Evolutionary conservation across 2,329 filamentous ascomycete genomes (phyloP).

Genomic region (Penicillium frequentans): DNA sequence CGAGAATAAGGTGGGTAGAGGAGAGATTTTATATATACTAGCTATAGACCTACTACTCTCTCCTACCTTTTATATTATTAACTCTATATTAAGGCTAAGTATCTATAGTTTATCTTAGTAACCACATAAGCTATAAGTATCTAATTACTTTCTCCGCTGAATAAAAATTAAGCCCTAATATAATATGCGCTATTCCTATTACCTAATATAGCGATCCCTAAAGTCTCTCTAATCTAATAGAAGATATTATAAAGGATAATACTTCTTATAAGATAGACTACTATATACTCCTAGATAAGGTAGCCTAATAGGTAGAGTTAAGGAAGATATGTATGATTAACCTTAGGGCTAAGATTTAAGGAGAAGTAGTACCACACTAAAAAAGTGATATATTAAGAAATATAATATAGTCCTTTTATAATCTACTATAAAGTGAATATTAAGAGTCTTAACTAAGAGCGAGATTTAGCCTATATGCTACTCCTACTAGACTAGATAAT

Average conservation of each 20-base stretch:
- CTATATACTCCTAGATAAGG: not conserved
- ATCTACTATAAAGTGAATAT: not conserved
- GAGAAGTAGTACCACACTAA: not conserved
- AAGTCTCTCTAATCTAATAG: not conserved
- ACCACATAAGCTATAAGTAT: no score
- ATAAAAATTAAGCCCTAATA: not conserved
- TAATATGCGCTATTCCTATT: not conserved
- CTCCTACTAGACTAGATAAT: not conserved
- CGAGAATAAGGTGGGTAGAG: no score
- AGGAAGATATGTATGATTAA: not conserved
- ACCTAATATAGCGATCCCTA: no score
- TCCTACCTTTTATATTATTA: no score
- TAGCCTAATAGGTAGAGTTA: not conserved
- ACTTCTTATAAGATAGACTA: not conserved
- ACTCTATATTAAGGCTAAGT: no score
- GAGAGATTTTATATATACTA: no score
- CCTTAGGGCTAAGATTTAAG: not conserved
- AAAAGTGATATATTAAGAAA: not conserved
- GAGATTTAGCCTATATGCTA: not conserved
- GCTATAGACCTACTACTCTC: accelerated
- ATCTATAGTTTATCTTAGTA: not conserved
- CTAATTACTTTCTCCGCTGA: not conserved
- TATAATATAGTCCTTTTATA: not conserved
- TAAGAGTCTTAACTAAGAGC: not conserved
- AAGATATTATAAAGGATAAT: not conserved